phyloP scores from a whole-genome alignment of 2,329 filamentous ascomycete species.

The Trichoderma polysporum region DNA sequence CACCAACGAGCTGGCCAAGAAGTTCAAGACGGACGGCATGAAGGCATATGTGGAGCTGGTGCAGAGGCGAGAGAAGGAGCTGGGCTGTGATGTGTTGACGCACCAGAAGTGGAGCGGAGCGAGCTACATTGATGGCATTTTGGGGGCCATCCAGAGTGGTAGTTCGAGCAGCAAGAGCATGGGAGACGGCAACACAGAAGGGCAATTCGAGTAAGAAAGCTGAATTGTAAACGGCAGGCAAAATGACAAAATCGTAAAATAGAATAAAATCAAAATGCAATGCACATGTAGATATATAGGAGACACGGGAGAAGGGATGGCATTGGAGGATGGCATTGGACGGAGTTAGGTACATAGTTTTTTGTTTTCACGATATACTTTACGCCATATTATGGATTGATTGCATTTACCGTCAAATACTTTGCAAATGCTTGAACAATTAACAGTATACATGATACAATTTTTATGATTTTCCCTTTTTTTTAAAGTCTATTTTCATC shows the following conservation, averaged over 20 bases:
- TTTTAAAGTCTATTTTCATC: background rate
- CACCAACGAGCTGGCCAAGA: slow-evolving; percentile 71
- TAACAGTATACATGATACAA: background rate
- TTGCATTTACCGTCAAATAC: background rate
- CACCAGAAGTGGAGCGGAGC: slow-evolving; percentile 83
- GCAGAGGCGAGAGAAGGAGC: slow-evolving; percentile 84
- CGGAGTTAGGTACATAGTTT: slow-evolving; percentile 8
- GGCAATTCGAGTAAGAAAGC: slow-evolving; percentile 52
- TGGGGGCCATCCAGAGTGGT: slow-evolving; percentile 87
- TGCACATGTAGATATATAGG: slow-evolving; percentile 1
- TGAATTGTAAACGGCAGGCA: background rate
- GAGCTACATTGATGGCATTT: slow-evolving; percentile 78
- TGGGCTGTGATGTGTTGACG: slow-evolving; percentile 87
- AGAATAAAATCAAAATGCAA: background rate
- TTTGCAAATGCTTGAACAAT: no score
- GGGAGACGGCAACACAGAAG: slow-evolving; percentile 92
- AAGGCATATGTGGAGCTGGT: slow-evolving; percentile 94
- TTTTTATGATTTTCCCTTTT: background rate
- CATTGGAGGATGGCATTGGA: no score
- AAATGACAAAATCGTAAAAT: background rate
- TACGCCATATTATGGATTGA: background rate
- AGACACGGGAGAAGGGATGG: no score
- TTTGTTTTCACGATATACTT: background rate
- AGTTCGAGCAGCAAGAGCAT: slow-evolving; percentile 88
- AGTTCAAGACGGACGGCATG: slow-evolving; percentile 92